Evolutionary conservation across 1,284 basidiomycete genomes (phyloP).

Genomic region (Anthracocystis walkeri): DNA sequence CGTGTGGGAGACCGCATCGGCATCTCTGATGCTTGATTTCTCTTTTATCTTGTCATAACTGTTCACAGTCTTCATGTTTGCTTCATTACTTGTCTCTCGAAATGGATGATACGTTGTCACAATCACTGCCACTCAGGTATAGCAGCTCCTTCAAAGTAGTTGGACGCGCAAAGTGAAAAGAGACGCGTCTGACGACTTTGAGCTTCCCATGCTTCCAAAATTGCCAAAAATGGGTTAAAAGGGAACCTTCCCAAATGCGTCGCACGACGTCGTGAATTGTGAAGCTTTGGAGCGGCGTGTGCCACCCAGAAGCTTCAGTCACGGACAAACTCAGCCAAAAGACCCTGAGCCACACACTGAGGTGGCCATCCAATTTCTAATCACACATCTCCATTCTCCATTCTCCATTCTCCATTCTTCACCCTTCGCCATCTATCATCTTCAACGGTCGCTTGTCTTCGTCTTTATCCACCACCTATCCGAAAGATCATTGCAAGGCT

Average conservation of each 20-base stretch:
- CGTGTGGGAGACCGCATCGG: conserved; percentile 72
- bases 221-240: too few relatives aligned
- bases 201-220: too few relatives aligned
- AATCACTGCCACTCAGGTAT: too few relatives aligned
- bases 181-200: too few relatives aligned
- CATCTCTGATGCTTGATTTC: conserved; percentile 24
- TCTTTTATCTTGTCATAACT: background rate
- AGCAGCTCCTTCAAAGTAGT: too few relatives aligned
- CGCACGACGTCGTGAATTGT: background rate
- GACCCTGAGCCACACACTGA: conserved; percentile 2
- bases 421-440: background rate
- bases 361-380: conserved; percentile 1
- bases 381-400: background rate
- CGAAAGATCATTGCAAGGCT: conserved; percentile 31
- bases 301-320: background rate
- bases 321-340: background rate
- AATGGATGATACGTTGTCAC: too few relatives aligned
- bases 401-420: background rate
- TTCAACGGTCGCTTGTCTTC: background rate
- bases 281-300: background rate
- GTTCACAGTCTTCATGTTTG: background rate
- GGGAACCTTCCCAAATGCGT: background rate
- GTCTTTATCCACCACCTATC: background rate
- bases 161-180: too few relatives aligned
- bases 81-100: too few relatives aligned